Evolutionary conservation across 805 yeast species (phyloP).

Genomic region (Wickerhamomyces ciferrii): DNA sequence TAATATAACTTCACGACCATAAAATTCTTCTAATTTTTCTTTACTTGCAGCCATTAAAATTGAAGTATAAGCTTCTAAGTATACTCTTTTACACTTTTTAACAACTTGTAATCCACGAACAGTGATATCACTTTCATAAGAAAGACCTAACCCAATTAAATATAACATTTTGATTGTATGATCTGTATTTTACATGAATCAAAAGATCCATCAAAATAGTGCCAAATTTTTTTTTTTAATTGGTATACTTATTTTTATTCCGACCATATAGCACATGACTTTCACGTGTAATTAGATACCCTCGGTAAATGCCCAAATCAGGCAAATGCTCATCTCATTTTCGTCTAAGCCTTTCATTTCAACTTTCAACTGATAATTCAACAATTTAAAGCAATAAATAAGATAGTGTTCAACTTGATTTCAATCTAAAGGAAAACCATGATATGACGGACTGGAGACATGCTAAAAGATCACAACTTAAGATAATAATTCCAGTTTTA

Average conservation of each 20-base stretch:
- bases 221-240: no score
- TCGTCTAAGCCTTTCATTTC: no score
- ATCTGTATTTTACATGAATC: neutral
- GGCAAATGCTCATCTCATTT: no score
- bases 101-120: conserved; percentile 90
- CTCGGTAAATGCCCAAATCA: no score
- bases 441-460: neutral
- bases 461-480: neutral
- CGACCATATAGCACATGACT: no score
- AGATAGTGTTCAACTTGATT: no score
- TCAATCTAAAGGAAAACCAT: no score
- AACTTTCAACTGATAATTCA: no score
- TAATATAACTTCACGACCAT: conserved; percentile 77
- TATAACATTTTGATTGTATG: conserved; percentile 57
- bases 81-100: conserved; percentile 81
- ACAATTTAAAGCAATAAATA: no score
- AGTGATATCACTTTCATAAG: conserved; percentile 85
- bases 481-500: conserved; percentile 5
- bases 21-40: conserved; percentile 69
- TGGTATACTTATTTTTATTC: no score
- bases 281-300: no score
- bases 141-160: conserved; percentile 86
- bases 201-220: no score
- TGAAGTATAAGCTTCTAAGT: conserved; percentile 92
- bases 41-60: conserved; percentile 90